These are phyloP conservation scores for Aotearoamyces nothofagi DNA, from an alignment of 2,329 filamentous ascomycete genomes.

Conservation along the genomic window DNA sequence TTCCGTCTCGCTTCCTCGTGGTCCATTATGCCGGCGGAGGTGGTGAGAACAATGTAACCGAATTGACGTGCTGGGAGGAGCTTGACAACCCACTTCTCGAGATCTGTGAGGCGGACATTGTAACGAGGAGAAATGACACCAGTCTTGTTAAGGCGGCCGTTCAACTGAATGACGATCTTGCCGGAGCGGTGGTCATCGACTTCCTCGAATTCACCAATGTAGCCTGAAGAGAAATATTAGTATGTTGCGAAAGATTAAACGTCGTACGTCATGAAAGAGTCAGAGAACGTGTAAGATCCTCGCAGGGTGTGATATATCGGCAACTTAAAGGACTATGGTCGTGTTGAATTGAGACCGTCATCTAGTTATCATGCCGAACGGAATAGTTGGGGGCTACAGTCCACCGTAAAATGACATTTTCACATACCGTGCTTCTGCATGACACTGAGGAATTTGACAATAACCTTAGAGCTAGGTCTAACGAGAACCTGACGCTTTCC, in stretches of 20 bases:
- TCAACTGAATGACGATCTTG: conserved; percentile 99
- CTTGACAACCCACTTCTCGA: conserved; percentile 99
- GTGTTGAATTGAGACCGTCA: conserved; percentile 75
- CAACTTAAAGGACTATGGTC: conserved; percentile 99
- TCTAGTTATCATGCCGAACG: conserved; percentile 99
- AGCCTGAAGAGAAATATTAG: conserved; percentile 42
- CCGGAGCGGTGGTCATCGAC: conserved; percentile 98
- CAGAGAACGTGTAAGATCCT: conserved; percentile 97
- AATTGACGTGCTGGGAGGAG: conserved; percentile 99
- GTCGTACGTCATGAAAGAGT: conserved; percentile 62
- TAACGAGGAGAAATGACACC: conserved; percentile 99
- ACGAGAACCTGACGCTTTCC: conserved; percentile 99
- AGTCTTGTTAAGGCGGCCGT: conserved; percentile 98
- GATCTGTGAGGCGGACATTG: conserved; percentile 93
- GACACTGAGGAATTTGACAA: conserved; percentile 96
- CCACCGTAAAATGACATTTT: conserved; percentile 4
- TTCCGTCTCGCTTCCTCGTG: conserved; percentile 98
- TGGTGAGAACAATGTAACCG: conserved; percentile 98
- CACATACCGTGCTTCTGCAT: conserved; percentile 99
- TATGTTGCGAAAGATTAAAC: conserved; percentile 93
- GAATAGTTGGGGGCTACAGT: conserved; percentile 32
- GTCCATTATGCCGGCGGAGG: conserved; percentile 99
- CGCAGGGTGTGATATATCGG: conserved; percentile 81
- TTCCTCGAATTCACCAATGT: conserved; percentile 99
- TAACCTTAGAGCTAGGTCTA: conserved; percentile 97